phyloP scores from a whole-genome alignment of 2,329 filamentous ascomycete species.

The Canariomyces notabilis region DNA sequence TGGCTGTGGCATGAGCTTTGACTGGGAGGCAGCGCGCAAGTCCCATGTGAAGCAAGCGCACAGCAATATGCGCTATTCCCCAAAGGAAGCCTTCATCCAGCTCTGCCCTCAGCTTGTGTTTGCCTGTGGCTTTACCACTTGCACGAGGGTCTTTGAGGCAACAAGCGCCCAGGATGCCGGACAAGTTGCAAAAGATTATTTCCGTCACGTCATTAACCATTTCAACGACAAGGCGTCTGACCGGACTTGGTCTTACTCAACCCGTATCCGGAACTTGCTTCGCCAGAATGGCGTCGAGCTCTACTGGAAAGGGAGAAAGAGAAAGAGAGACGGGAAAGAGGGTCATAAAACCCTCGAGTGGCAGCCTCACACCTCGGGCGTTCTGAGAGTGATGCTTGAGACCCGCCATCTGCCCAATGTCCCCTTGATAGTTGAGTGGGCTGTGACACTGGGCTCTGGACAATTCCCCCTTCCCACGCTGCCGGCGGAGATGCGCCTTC shows the following conservation, averaged over 20 bases:
- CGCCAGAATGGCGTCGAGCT: conserved; percentile 35
- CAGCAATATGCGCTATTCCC: conserved; percentile 37
- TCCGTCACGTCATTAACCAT: conserved; percentile 43
- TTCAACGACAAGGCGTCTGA: conserved; percentile 39
- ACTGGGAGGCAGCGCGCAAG: conserved; percentile 45
- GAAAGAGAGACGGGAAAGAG: conserved; percentile 34
- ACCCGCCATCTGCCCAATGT: conserved; percentile 39
- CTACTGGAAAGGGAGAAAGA: conserved; percentile 38
- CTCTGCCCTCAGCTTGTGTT: conserved; percentile 45
- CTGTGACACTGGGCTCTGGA: conserved; percentile 10
- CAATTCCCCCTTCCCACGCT: conserved; percentile 10
- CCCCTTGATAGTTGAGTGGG: conserved; percentile 1
- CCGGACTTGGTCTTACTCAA: conserved; percentile 40
- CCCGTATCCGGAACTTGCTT: conserved; percentile 41
- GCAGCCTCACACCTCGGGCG: conserved; percentile 38
- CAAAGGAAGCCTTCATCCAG: conserved; percentile 34
- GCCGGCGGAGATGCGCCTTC: conserved; percentile 9
- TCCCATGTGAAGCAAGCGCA: conserved; percentile 42
- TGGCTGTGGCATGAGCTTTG: conserved; percentile 41
- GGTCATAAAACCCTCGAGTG: conserved; percentile 33
- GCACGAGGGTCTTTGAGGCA: conserved; percentile 41
- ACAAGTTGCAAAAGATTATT: conserved; percentile 40
- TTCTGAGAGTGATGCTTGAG: conserved; percentile 41
- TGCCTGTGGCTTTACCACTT: conserved; percentile 44
- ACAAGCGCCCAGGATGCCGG: conserved; percentile 35